Conservation (phyloP, 768 basidiomycete species). For the Dioszegia crocea region DNA sequence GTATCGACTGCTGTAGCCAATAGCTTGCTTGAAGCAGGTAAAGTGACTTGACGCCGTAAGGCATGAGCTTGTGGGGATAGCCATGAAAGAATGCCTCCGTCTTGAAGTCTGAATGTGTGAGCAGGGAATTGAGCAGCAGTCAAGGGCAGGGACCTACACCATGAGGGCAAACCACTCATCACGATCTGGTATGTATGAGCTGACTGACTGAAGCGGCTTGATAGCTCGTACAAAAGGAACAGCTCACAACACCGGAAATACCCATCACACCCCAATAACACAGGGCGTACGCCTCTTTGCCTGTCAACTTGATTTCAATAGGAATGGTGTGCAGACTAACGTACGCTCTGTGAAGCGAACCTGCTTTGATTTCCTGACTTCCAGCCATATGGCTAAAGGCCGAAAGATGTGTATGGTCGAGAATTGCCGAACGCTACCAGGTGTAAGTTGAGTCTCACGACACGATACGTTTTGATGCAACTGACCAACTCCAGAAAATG, state of each 20-base stretch:
- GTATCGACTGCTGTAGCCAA: slow-evolving; percentile 89
- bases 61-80: slow-evolving; percentile 91
- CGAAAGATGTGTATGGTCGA: slow-evolving; percentile 63
- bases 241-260: slow-evolving; percentile 70
- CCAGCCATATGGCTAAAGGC: slow-evolving; percentile 66
- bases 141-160: slow-evolving; percentile 61
- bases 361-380: slow-evolving; percentile 68
- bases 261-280: slow-evolving; percentile 72
- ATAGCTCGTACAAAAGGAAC: too few relatives aligned
- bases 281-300: slow-evolving; percentile 62
- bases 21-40: slow-evolving; percentile 91
- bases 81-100: slow-evolving; percentile 82
- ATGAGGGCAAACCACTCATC: slow-evolving; percentile 75
- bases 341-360: slow-evolving; percentile 79
- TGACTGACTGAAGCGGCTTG: not conserved
- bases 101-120: slow-evolving; percentile 46
- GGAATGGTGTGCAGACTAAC: slow-evolving; percentile 2
- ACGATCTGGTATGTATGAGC: slow-evolving; percentile 58
- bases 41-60: slow-evolving; percentile 76
- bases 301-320: not conserved
- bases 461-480: not conserved
- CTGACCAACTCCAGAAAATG: slow-evolving; percentile 74
- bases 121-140: too few relatives aligned
- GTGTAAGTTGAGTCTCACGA: not conserved
- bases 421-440: slow-evolving; percentile 61